phyloP scores from a whole-genome alignment of 495 filamentous ascomycete species.

The Tuber calosporum region DNA sequence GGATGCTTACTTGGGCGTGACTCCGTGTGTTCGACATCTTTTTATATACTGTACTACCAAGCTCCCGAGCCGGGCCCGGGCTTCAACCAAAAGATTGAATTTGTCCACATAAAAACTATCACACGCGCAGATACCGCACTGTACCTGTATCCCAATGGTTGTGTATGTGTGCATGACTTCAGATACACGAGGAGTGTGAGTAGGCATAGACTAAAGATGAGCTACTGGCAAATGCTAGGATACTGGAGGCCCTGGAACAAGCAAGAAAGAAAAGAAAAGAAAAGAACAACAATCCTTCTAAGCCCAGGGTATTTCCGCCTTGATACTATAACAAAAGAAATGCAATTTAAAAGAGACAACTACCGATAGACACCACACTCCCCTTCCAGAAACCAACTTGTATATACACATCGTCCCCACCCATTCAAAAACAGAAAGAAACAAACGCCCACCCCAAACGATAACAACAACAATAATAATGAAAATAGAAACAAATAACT shows the following conservation, averaged over 20 bases:
- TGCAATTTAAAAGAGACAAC: conserved; percentile 16
- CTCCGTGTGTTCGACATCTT: conserved; percentile 35
- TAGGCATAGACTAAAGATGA: neutral
- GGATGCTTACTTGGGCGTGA: conserved; percentile 24
- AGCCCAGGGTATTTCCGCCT: neutral
- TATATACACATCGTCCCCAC: conserved; percentile 27
- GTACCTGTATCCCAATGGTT: neutral
- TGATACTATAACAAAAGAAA: conserved; percentile 10
- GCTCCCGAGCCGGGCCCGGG: neutral
- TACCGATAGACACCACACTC: neutral
- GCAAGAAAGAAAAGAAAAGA: conserved; percentile 16
- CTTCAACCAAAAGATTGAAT: neutral
- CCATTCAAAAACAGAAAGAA: conserved; percentile 4
- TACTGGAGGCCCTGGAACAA: conserved; percentile 8
- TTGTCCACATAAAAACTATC: neutral
- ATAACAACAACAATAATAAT: conserved; percentile 13
- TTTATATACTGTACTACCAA: neutral
- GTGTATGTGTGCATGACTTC: neutral
- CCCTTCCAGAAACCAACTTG: conserved; percentile 19
- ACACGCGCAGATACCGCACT: neutral
- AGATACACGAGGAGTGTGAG: neutral
- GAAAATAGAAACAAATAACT: neutral
- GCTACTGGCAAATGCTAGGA: neutral
- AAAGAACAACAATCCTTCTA: neutral
- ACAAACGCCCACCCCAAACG: neutral